Conservation (phyloP, 805 yeast genomes). For the Sungouiella blattae region DNA sequence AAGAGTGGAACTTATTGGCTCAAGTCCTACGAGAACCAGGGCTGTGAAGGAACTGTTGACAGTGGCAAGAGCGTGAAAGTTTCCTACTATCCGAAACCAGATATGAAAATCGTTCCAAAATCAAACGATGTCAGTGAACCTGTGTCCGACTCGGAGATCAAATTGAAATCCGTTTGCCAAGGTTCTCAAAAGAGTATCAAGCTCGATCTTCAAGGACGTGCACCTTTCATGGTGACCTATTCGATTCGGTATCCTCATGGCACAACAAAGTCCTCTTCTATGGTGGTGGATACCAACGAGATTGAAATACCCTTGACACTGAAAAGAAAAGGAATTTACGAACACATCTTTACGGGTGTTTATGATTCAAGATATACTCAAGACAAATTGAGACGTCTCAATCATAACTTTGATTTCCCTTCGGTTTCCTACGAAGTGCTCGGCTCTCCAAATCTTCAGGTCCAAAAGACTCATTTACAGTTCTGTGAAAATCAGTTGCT, state of each 20-base stretch:
- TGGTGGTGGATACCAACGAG: constrained; percentile 27
- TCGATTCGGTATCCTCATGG: constrained; percentile 60
- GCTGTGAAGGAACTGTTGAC: constrained; percentile 42
- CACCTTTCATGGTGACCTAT: constrained; percentile 71
- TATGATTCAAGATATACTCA: constrained; percentile 61
- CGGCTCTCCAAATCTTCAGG: constrained; percentile 57
- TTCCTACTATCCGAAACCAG: constrained; percentile 22
- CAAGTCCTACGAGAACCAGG: constrained; percentile 35
- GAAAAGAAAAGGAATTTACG: constrained; percentile 53
- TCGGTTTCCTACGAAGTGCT: constrained; percentile 43
- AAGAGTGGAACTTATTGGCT: constrained; percentile 44
- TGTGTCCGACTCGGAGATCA: constrained; percentile 9
- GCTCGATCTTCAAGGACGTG: constrained; percentile 50
- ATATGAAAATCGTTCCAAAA: constrained; percentile 10
- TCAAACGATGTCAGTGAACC: constrained; percentile 12
- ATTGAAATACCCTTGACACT: constrained; percentile 39
- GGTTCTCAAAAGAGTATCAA: constrained; percentile 22
- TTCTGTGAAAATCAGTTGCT: constrained; percentile 38
- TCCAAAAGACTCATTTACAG: constrained; percentile 47
- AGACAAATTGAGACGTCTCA: constrained; percentile 20
- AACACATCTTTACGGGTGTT: constrained; percentile 56
- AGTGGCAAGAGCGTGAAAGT: constrained; percentile 15
- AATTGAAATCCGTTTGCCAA: constrained; percentile 31
- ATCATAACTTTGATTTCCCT: constrained; percentile 9
- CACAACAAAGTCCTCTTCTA: constrained; percentile 28